phyloP scores from a whole-genome alignment of 1,284 basidiomycete genomes.

The Marasmius tenuissimus region DNA sequence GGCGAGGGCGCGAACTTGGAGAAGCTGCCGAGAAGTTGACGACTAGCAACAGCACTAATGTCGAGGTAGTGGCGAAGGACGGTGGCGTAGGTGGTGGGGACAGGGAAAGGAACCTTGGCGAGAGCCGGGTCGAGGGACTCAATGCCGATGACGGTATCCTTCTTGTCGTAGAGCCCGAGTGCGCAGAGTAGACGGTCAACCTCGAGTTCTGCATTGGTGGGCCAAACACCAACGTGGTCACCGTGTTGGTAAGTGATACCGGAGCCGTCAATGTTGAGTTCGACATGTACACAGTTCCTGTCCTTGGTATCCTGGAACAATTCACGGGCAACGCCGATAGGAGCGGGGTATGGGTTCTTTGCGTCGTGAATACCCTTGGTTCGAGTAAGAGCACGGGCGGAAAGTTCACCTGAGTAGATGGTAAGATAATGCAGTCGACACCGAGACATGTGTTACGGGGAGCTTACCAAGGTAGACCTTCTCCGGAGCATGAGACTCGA shows the following conservation, averaged over 20 bases:
- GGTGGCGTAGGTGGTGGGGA: conserved; percentile 92
- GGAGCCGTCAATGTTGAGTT: conserved; percentile 93
- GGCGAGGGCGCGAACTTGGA: conserved; percentile 88
- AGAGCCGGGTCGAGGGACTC: conserved; percentile 96
- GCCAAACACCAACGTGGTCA: conserved; percentile 98
- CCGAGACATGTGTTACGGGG: not conserved
- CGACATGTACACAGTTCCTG: conserved; percentile 94
- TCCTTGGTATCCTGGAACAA: conserved; percentile 78
- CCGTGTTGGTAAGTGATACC: conserved; percentile 99
- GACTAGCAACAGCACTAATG: conserved; percentile 89
- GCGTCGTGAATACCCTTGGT: conserved; percentile 94
- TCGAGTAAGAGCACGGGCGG: conserved; percentile 85
- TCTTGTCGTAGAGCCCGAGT: conserved; percentile 81
- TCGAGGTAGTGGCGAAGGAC: conserved; percentile 98
- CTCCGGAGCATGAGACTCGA: conserved; percentile 69
- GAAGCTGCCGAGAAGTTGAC: conserved; percentile 87
- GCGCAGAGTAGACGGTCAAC: conserved; percentile 87
- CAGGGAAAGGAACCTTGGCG: conserved; percentile 98
- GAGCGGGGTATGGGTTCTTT: conserved; percentile 95
- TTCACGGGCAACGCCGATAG: conserved; percentile 77
- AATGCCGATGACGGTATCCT: conserved; percentile 83
- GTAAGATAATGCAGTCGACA: conserved; percentile 6
- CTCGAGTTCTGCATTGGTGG: conserved; percentile 89
- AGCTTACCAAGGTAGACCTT: conserved; percentile 87
- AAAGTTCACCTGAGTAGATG: conserved; percentile 69